Percentiles rank a stretch among this genome's conserved stretches.
These are phyloP conservation scores for Ophiocordyceps unilateralis DNA, from an alignment of 2,329 filamentous ascomycete genomes.

Conservation along the genomic window DNA sequence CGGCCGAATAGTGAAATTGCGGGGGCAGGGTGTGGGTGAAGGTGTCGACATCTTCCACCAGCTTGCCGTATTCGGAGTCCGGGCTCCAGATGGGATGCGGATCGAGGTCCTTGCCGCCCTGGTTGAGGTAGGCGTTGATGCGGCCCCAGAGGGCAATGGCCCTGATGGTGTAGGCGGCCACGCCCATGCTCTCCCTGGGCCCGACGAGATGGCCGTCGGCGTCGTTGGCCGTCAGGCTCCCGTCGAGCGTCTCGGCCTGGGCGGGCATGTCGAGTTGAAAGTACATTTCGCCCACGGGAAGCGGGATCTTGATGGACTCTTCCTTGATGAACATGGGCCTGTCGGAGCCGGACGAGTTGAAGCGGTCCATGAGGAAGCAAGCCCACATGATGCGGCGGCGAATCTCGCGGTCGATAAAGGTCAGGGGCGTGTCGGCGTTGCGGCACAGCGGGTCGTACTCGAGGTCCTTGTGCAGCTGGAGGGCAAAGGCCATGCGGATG, in stretches of 20 bases:
- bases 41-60: constrained; percentile 54
- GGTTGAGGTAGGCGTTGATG: constrained; percentile 76
- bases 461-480: constrained; percentile 83
- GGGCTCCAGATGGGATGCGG: constrained; percentile 62
- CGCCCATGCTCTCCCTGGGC: constrained; percentile 76
- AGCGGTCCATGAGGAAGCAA: constrained; percentile 92
- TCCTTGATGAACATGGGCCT: constrained; percentile 83
- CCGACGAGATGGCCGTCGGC: constrained; percentile 43
- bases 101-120: constrained; percentile 72
- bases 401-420: constrained; percentile 87
- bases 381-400: constrained; percentile 93
- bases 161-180: constrained; percentile 77
- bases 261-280: constrained; percentile 87
- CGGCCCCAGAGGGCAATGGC: constrained; percentile 78
- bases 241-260: constrained; percentile 67
- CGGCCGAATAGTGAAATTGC: constrained; percentile 53
- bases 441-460: constrained; percentile 65
- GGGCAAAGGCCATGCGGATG: constrained; percentile 88
- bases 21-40: constrained; percentile 55
- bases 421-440: constrained; percentile 49
- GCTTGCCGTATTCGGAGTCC: constrained; percentile 56
- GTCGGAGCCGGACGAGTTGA: constrained; percentile 90
- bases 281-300: constrained; percentile 78
- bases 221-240: constrained; percentile 46
- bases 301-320: constrained; percentile 71